A percentile compares a stretch with the other conserved stretches of the same genome.
These are phyloP conservation scores for Danielozyma ontarioensis DNA, from an alignment of 805 yeast species.

Conservation along the genomic window DNA sequence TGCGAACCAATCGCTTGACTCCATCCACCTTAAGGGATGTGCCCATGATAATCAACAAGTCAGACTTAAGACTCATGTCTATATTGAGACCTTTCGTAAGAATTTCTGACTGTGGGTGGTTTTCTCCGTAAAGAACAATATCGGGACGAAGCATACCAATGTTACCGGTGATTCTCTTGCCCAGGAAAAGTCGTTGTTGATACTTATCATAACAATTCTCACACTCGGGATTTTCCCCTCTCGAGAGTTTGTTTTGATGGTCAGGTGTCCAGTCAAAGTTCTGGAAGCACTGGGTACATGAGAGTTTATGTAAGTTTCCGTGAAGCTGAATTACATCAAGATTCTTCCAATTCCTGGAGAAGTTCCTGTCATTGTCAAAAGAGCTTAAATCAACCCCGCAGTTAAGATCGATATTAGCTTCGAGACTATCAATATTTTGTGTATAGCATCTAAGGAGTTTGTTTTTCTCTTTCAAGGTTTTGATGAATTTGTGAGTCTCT, in stretches of 20 bases:
- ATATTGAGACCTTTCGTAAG: constrained; percentile 63
- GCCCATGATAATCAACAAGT: constrained; percentile 81
- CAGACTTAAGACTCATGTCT: constrained; percentile 69
- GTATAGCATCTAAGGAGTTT: constrained; percentile 84
- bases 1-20: constrained; percentile 69
- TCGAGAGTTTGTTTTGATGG: constrained; percentile 40
- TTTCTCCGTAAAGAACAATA: constrained; percentile 89
- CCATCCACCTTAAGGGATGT: constrained; percentile 92
- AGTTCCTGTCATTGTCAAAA: constrained; percentile 18
- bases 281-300: constrained; percentile 69
- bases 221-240: constrained; percentile 76
- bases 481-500: constrained; percentile 73
- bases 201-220: constrained; percentile 57
- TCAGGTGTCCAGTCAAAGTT: constrained; percentile 58
- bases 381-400: constrained; percentile 45
- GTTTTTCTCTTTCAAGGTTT: constrained; percentile 51
- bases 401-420: constrained; percentile 56
- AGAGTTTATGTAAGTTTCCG: constrained; percentile 74
- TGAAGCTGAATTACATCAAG: constrained; percentile 84
- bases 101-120: constrained; percentile 82
- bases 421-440: constrained; percentile 91
- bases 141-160: constrained; percentile 82
- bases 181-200: constrained; percentile 52
- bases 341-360: constrained; percentile 49
- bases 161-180: constrained; percentile 67